A percentile compares a stretch with the other conserved stretches of the same genome.
phyloP scores from a whole-genome alignment of 345 rosid genomes.

The Stellera chamaejasme region DNA sequence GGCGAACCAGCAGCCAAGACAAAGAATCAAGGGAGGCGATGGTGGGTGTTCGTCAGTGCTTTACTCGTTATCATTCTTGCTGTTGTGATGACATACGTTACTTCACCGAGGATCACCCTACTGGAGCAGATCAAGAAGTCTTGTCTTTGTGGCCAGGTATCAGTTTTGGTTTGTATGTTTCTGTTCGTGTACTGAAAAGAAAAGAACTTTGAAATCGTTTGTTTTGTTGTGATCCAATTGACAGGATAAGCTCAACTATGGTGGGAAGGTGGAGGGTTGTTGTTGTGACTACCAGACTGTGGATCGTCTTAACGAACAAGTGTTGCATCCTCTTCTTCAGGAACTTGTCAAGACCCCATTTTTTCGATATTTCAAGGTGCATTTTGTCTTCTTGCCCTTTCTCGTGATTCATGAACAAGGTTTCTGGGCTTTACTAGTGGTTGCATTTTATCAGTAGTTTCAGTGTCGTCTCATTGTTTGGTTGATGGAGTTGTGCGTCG shows the following conservation, averaged over 20 bases:
- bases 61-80: constrained; percentile 32
- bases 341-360: constrained; percentile 78
- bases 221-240: background rate
- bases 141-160: constrained; percentile 62
- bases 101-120: constrained; percentile 20
- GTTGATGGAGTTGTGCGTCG: no score
- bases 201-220: constrained; percentile 1
- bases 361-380: constrained; percentile 86
- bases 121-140: constrained; percentile 20
- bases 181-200: background rate
- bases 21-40: constrained; percentile 19
- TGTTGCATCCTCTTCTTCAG: constrained; percentile 68
- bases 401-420: no score
- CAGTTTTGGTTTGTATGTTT: constrained; percentile 7
- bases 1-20: constrained; percentile 23
- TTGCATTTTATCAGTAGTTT: no score
- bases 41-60: constrained; percentile 35
- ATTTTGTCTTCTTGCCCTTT: background rate
- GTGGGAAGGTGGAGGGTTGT: constrained; percentile 81
- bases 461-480: no score
- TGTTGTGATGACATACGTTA: constrained; percentile 24
- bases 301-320: constrained; percentile 49
- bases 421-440: no score
- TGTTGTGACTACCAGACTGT: constrained; percentile 91
- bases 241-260: constrained; percentile 42